These are phyloP conservation scores for Spathaspora arborariae DNA, from an alignment of 805 yeast genomes.

Conservation along the genomic window DNA sequence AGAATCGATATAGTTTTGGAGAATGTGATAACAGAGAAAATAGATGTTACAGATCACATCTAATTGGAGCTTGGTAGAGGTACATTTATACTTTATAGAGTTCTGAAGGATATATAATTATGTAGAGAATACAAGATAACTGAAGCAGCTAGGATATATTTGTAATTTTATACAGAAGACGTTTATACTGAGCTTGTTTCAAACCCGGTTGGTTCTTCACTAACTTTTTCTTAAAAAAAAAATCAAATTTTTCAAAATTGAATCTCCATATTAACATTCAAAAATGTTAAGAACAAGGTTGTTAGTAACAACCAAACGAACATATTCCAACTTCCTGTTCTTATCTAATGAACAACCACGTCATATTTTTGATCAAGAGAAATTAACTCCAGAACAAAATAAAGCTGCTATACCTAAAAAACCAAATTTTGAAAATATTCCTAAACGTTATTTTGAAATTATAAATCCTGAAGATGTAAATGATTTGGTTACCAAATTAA, in stretches of 20 bases:
- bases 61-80: too few species aligned
- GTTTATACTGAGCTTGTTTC: too few species aligned
- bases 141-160: too few species aligned
- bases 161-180: too few species aligned
- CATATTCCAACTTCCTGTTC: constrained; percentile 16
- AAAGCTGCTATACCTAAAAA: constrained; percentile 31
- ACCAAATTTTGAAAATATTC: constrained; percentile 15
- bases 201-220: too few species aligned
- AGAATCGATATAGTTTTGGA: too few species aligned
- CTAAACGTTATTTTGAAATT: constrained; percentile 24
- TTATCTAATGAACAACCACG: constrained; percentile 23
- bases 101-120: too few species aligned
- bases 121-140: too few species aligned
- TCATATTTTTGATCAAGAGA: constrained; percentile 25
- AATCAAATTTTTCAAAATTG: background rate
- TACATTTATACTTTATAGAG: too few species aligned
- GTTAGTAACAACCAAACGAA: constrained; percentile 1
- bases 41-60: too few species aligned
- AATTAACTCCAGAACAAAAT: constrained; percentile 24
- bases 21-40: too few species aligned
- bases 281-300: background rate
- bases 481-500: constrained; percentile 29
- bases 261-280: background rate
- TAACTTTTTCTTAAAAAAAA: background rate
- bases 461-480: constrained; percentile 30